Percentiles rank a stretch among this genome's conserved stretches.
Conservation (phyloP, 805 yeast genomes). For the Barnettozyma vustinii region DNA sequence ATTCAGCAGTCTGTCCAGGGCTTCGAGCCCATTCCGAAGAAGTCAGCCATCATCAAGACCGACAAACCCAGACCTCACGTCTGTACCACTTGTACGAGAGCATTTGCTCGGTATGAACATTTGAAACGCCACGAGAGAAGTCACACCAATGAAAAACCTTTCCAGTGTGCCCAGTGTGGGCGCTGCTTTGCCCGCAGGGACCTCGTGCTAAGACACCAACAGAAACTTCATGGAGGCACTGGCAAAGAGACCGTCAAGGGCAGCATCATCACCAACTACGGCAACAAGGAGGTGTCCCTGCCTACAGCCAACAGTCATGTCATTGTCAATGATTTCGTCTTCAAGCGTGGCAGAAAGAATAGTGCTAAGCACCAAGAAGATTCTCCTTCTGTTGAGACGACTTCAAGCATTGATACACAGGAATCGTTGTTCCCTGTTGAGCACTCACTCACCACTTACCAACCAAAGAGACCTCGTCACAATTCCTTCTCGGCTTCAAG, state of each 20-base stretch:
- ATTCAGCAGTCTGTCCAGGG: constrained; percentile 26
- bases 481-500: constrained; percentile 41
- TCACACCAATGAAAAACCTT: constrained; percentile 95
- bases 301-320: constrained; percentile 26
- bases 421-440: background rate
- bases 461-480: constrained; percentile 31
- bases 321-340: constrained; percentile 2
- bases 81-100: constrained; percentile 87
- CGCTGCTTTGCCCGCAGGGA: constrained; percentile 92
- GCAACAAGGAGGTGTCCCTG: constrained; percentile 34
- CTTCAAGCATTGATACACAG: background rate
- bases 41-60: constrained; percentile 77
- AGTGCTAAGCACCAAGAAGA: background rate
- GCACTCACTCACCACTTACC: background rate
- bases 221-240: constrained; percentile 65
- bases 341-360: background rate
- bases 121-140: constrained; percentile 89
- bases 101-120: constrained; percentile 93
- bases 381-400: background rate
- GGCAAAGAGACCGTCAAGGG: constrained; percentile 27
- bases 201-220: constrained; percentile 87
- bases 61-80: constrained; percentile 93
- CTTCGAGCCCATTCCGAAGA: constrained; percentile 74
- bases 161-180: constrained; percentile 94
- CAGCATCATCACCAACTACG: constrained; percentile 32